A percentile compares a stretch with the other conserved stretches of the same genome.
Evolutionary conservation across 495 filamentous ascomycete species (phyloP).

Genomic region (Tuber calosporum): DNA sequence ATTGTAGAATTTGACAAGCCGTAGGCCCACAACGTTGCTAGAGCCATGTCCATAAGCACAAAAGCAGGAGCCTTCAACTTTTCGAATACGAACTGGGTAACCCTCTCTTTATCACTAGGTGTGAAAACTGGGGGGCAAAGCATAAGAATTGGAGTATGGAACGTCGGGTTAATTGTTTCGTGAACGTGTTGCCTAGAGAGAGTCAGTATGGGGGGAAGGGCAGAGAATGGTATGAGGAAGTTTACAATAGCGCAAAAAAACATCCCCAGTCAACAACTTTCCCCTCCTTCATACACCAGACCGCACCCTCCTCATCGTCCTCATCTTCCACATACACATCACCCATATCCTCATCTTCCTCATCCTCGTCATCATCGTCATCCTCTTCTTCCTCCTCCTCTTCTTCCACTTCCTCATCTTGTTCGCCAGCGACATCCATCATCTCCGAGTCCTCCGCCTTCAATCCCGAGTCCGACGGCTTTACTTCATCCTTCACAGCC

Average conservation of each 20-base stretch:
- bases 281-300: constrained; percentile 80
- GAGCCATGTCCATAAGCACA: constrained; percentile 72
- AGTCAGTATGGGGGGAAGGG: constrained; percentile 12
- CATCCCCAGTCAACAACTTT: constrained; percentile 79
- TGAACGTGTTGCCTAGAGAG: constrained; percentile 62
- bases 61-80: constrained; percentile 91
- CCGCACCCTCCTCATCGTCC: constrained; percentile 76
- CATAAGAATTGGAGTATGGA: constrained; percentile 88
- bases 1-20: constrained; percentile 69
- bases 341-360: constrained; percentile 48
- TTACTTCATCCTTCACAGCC: constrained; percentile 39
- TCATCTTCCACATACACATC: constrained; percentile 72
- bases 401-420: constrained; percentile 42
- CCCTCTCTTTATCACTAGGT: constrained; percentile 65
- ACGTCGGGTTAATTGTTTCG: constrained; percentile 74
- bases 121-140: constrained; percentile 83
- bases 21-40: constrained; percentile 77
- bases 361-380: constrained; percentile 39
- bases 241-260: constrained; percentile 74
- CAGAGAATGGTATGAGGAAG: background rate
- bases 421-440: constrained; percentile 69
- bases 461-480: constrained; percentile 9
- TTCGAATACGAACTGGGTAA: constrained; percentile 91
- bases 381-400: constrained; percentile 71
- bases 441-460: constrained; percentile 11